Evolutionary conservation across 805 yeast species (phyloP), one percentile per base, ranked within the genome.

Genomic region (Kodamaea lidongshanica): DNA sequence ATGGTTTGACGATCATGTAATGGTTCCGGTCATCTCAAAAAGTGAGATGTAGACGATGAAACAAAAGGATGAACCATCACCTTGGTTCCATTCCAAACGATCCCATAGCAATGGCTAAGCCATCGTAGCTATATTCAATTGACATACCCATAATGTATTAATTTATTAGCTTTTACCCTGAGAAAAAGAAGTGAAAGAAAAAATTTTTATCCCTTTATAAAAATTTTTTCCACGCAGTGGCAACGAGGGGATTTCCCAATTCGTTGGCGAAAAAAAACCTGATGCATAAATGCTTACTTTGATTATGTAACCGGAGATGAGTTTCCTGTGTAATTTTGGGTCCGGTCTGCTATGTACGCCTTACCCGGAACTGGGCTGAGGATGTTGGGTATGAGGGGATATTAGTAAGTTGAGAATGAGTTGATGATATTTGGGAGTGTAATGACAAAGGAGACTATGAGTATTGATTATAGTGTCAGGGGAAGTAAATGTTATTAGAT

Each of bases 101-200:
- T 19, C 21, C 10, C 21, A 19, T 8, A 19, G 21, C 21, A 8
- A 19, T 8, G n/a, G 21, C 8, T 19, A 19, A 8, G 8, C 21
- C n/a, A 8, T 8, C 21, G 8, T n/a, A 19, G 8, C n/a, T n/a
- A n/a, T n/a, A n/a, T n/a, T n/a, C 6, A 13, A 16, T 21, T 13
- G 8, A 31, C 34, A 25, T 31, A 31, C 34, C 34, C 34, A 31
- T 31, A 20, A 26, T 14, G 30, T 27, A 11, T 9, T 31, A 25
- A 30, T 31, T 30, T 25, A 20, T 25, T 18, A 27, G 23, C 18
- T 25, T 31, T 31, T 29, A 31, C 19, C 28, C 19, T 20, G 25
- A 26, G 23, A 37, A 41, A 46, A 42, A 39, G 48, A 38, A 21
- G 19, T 17, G 18, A 21, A 13, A 22, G 16, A 17, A 26, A 27